phyloP scores from a whole-genome alignment of 208 protist genomes.

The Trypanosoma melophagium region DNA sequence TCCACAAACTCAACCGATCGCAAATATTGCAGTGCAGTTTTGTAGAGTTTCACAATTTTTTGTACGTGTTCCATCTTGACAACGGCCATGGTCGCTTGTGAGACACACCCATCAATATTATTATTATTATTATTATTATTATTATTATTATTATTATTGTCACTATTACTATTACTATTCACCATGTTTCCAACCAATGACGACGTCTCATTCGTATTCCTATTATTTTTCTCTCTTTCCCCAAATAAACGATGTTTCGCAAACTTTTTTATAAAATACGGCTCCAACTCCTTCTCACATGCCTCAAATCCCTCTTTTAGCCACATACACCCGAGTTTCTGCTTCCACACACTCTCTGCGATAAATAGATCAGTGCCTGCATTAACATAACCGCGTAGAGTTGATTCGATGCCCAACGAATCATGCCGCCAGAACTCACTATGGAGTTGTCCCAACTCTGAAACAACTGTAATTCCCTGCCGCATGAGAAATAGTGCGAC shows the following conservation, averaged over 20 bases:
- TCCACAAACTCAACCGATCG: not conserved
- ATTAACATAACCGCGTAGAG: conserved; percentile 12
- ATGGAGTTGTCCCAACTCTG: conserved; percentile 26
- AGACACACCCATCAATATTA: not conserved
- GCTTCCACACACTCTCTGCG: conserved; percentile 18
- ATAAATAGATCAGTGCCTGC: not conserved
- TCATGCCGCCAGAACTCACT: conserved; percentile 33
- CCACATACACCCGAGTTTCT: conserved; percentile 13
- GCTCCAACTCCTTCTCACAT: conserved; percentile 12
- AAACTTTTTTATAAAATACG: conserved; percentile 21
- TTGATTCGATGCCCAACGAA: conserved; percentile 29
- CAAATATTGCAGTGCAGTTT: not conserved
- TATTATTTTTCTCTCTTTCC: not conserved
- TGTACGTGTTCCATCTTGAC: not conserved
- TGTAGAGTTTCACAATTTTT: not conserved
- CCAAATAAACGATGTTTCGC: not conserved
- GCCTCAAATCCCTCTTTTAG: conserved; percentile 23
- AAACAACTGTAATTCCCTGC: conserved; percentile 7
- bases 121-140: not conserved
- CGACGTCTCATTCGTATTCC: not conserved
- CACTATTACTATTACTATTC: not conserved
- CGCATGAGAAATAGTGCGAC: conserved; percentile 38
- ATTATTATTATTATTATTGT: not conserved
- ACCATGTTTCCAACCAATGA: too few species aligned
- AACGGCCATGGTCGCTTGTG: not conserved